These are phyloP conservation scores for Sarocladium oryzae DNA, from an alignment of 2,329 filamentous ascomycete species.

Conservation along the genomic window DNA sequence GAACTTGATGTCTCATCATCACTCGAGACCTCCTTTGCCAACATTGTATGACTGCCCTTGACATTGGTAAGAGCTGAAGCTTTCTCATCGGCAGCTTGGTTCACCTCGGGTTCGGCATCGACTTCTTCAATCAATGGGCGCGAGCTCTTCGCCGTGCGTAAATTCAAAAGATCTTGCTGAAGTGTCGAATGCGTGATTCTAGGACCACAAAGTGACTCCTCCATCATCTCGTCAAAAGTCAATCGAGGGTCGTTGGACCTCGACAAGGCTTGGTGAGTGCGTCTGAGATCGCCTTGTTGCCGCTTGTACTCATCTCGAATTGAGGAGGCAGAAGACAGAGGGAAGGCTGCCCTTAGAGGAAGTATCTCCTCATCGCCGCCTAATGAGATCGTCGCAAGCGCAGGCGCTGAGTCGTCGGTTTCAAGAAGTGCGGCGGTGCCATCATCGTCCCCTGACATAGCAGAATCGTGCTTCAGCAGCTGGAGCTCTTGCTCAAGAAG, in stretches of 20 bases:
- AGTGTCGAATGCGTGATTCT: neutral
- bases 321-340: conserved; percentile 26
- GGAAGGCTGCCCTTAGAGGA: conserved; percentile 38
- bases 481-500: conserved; percentile 33
- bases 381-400: conserved; percentile 8
- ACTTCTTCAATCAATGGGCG: conserved; percentile 14
- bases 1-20: conserved; percentile 15
- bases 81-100: neutral
- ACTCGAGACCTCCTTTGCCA: neutral
- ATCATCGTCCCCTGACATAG: conserved; percentile 17
- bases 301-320: conserved; percentile 30
- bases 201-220: conserved; percentile 13
- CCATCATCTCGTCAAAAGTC: conserved; percentile 27
- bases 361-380: conserved; percentile 15
- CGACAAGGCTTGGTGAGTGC: conserved; percentile 30
- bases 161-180: conserved; percentile 2
- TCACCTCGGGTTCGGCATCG: conserved; percentile 7
- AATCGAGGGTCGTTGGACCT: conserved; percentile 25
- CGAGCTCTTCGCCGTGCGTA: neutral
- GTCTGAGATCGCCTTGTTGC: conserved; percentile 27
- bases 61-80: neutral
- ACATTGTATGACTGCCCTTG: too few species aligned
- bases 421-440: conserved; percentile 15
- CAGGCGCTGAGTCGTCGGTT: conserved; percentile 6
- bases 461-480: conserved; percentile 34